These are phyloP conservation scores for Pelargonium myrrhifolium DNA, from an alignment of 441 rosid genomes.

Conservation along the genomic window DNA sequence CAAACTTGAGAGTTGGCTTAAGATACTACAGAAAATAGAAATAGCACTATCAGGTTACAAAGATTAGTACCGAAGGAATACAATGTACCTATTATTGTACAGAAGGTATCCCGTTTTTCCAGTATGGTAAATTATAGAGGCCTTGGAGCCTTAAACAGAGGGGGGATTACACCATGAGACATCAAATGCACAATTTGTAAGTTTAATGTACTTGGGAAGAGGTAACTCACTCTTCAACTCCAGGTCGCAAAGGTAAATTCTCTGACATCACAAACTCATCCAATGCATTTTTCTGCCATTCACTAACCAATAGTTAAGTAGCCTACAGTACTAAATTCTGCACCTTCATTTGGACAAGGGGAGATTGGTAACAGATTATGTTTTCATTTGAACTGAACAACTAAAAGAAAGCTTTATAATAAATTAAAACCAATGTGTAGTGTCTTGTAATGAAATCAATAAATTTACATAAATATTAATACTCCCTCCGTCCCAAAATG, in stretches of 20 bases:
- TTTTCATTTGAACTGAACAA: neutral
- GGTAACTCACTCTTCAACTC: conserved; percentile 65
- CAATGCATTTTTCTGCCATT: conserved; percentile 66
- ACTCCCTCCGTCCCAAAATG: no score
- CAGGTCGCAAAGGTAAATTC: conserved; percentile 72
- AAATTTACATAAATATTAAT: no score
- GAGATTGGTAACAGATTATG: neutral
- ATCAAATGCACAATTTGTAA: neutral
- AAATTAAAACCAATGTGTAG: neutral
- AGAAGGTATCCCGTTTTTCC: neutral
- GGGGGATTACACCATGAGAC: neutral
- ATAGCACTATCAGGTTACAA: no score
- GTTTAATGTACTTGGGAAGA: conserved; percentile 7
- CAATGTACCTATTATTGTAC: neutral
- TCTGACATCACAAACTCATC: conserved; percentile 55
- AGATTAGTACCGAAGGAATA: no score
- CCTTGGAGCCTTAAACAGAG: neutral
- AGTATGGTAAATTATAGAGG: neutral
- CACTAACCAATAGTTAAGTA: conserved; percentile 22
- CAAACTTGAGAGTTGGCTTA: no score
- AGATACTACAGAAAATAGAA: no score
- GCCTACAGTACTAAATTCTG: conserved; percentile 8
- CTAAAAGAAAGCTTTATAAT: neutral
- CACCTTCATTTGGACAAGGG: neutral
- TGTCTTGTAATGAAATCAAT: neutral